Evolutionary conservation across 345 rosid genomes (phyloP), one percentile per base, ranked within the genome.

Genomic region (Clausena lansium): DNA sequence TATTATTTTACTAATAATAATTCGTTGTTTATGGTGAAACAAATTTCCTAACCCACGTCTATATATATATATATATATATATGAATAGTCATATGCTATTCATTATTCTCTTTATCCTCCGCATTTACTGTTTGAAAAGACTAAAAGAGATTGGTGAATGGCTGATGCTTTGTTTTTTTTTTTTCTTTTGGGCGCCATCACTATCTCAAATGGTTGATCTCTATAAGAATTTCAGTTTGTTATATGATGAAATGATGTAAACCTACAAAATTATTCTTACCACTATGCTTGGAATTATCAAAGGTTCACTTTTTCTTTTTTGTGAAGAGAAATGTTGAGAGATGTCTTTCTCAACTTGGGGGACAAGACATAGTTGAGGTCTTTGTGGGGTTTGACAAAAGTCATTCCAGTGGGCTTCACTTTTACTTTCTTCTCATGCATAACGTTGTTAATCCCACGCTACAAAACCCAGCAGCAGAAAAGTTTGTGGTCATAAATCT

Each of bases 321-420:
- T 60, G 22, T 13, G 32, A 66, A 17, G 25, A 50, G 58, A 72
- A 77, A 77, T 77, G 79, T 41, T 58, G 76, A 77, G 77, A 77
- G 30, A 13, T 75, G 72, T 60, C 61, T 69, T 83, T 63, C 69
- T 66, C 71, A 70, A 71, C 55, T 77, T 52, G 65, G 86, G 82
- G 73, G 78, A 80, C 83, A 81, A 78, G 77, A 77, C 83, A 75
- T 83, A 79, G 86, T 80, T 78, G 82, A 61, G 54, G 54, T 33
- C 75, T 77, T 72, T 76, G 80, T 71, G 80, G 75, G 82, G 72
- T 32, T 60, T n/a, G 59, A 67, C 1, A 19, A 81, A 77, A 81
- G 67, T 76, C 59, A 70, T 39, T 57, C 20, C 9, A 4, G 83
- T 81, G 77, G 83, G 77, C 74, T 57, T 80, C 68, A 50, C 27